Percentiles rank a stretch among this genome's conserved stretches.
phyloP scores from a whole-genome alignment of 352 stramenopile species.

The Phytophthora cryptogea region DNA sequence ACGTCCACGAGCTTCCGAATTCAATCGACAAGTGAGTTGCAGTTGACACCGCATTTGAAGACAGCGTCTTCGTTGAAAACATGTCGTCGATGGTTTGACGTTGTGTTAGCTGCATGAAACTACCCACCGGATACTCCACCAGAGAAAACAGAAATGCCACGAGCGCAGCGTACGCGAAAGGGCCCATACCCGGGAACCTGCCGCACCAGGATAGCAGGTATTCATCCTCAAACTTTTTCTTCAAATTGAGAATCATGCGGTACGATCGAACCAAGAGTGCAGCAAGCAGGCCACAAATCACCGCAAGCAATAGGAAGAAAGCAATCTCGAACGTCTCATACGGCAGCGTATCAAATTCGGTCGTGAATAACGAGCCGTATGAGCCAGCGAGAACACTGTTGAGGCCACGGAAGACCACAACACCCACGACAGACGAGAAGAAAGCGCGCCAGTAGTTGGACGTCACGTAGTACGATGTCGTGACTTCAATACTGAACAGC shows the following conservation, averaged over 20 bases:
- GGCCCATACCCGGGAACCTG: constrained; percentile 32
- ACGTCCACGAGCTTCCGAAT: constrained; percentile 60
- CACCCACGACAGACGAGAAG: constrained; percentile 86
- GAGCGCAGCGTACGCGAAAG: constrained; percentile 71
- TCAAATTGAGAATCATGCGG: constrained; percentile 50
- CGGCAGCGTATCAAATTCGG: constrained; percentile 68
- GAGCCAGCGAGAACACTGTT: constrained; percentile 64
- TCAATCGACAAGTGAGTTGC: constrained; percentile 39
- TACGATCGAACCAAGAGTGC: constrained; percentile 80
- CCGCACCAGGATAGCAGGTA: constrained; percentile 27
- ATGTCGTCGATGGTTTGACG: constrained; percentile 88
- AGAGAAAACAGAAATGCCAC: constrained; percentile 73
- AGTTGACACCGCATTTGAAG: constrained; percentile 36
- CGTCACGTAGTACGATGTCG: constrained; percentile 87
- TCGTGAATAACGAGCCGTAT: constrained; percentile 80
- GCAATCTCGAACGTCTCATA: constrained; percentile 79
- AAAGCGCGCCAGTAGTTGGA: constrained; percentile 91
- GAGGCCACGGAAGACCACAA: constrained; percentile 83
- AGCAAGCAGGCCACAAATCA: constrained; percentile 83
- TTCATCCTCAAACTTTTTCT: constrained; percentile 43
- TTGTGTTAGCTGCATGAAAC: constrained; percentile 81
- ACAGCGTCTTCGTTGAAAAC: constrained; percentile 72
- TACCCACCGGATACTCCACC: constrained; percentile 73
- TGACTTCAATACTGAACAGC: constrained; percentile 85
- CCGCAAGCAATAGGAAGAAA: constrained; percentile 79